Evolutionary conservation across 768 basidiomycete species (phyloP), one percentile per base, ranked within the genome.

Genomic region (Leccinum longicurvipes): DNA sequence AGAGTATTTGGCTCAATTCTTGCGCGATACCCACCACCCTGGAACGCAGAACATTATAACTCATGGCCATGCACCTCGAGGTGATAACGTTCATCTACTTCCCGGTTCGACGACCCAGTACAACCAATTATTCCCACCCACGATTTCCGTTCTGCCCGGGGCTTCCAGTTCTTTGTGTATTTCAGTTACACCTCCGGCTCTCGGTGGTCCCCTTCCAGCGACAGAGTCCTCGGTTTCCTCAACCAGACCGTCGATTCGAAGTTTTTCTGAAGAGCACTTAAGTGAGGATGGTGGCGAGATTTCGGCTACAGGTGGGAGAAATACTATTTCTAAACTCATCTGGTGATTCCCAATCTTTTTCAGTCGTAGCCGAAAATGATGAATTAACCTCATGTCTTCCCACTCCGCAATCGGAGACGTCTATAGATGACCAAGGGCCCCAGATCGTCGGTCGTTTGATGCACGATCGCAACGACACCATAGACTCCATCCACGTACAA

Each of bases 341-440:
- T 28, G 10, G 2, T n/a, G n/a, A n/a, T 56, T 47, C 6, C 31
- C 53, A 25, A 11, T 17, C 25, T 21, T 19, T 44, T 8, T 50
- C 44, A 21, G 12, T 46, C 2, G 56, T 31, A n/a, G 49, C 11
- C 3, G 47, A 58, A 15, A 45, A 55, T 2, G 49, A 21, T 21
- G 47, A 3, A 10, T 24, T 36, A 10, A 41, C 47, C 10, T 50
- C 57, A 1, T 11, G 50, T 52, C 55, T 57, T 15, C 52, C 55
- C 12, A 64, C 60, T 9, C 55, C 55, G 2, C 50, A 53, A 17
- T 47, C 47, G 2, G 59, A 57, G 10, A 31, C 9, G 0, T 47
- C 23, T 36, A 8, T 7, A 1, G 25, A 39, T 12, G 45, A 54
- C 6, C 31, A 5, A 6, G 63, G 47, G 7, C 31, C 25, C 6